Conservation (phyloP, 164 flowering plant species). For the Chloranthus sessilifolius region DNA sequence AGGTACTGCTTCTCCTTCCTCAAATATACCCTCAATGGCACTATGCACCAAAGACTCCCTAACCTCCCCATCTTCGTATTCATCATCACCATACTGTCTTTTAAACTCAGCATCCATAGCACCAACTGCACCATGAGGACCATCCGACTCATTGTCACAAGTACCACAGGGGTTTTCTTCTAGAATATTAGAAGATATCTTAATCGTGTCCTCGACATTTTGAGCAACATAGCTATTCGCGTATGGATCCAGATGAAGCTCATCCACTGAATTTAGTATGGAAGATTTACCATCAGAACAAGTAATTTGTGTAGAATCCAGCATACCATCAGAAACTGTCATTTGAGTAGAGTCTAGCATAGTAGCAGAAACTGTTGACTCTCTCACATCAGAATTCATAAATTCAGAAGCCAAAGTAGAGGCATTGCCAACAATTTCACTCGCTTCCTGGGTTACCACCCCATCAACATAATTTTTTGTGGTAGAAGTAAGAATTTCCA, state of each 20-base stretch:
- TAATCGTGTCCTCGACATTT: slow-evolving; percentile 39
- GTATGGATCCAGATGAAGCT: slow-evolving; percentile 4
- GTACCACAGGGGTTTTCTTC: slow-evolving; percentile 30
- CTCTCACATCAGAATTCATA: slow-evolving; percentile 15
- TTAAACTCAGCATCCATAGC: slow-evolving; percentile 11
- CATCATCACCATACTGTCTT: slow-evolving; percentile 28
- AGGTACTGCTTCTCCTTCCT: slow-evolving; percentile 13
- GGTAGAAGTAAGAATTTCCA: slow-evolving; percentile 1
- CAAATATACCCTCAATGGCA: slow-evolving; percentile 14
- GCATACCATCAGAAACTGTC: slow-evolving; percentile 6
- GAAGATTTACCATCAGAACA: slow-evolving; percentile 14
- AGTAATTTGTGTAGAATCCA: slow-evolving; percentile 3
- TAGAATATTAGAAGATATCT: slow-evolving; percentile 29
- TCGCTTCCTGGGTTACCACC: slow-evolving; percentile 13
- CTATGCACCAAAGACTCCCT: slow-evolving; percentile 26
- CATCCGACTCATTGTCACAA: slow-evolving; percentile 40
- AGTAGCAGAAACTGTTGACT: slow-evolving; percentile 6
- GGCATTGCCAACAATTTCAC: slow-evolving; percentile 11
- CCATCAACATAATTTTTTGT: neutral
- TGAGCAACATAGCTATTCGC: slow-evolving; percentile 22
- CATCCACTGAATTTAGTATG: slow-evolving; percentile 12
- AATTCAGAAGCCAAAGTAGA: slow-evolving; percentile 9
- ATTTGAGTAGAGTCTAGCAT: neutral
- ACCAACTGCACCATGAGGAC: slow-evolving; percentile 20
- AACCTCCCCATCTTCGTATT: slow-evolving; percentile 69